These are phyloP conservation scores for Pseudogymnoascus sp. DNA, from an alignment of 2,329 filamentous ascomycete genomes.

Conservation along the genomic window DNA sequence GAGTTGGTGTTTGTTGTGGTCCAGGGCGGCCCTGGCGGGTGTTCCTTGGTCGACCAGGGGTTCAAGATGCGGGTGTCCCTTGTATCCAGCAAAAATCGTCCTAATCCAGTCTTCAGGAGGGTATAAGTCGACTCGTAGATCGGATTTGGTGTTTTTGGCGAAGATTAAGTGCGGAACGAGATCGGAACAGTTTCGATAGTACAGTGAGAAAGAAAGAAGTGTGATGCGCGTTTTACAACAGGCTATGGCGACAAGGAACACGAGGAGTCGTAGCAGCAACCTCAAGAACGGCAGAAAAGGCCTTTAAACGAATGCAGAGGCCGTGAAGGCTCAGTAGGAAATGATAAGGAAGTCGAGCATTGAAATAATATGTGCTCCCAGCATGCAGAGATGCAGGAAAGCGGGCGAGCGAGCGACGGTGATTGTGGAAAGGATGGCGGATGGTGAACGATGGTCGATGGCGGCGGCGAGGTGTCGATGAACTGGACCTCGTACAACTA, in stretches of 20 bases:
- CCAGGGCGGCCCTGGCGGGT: not conserved
- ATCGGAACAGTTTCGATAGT: not conserved
- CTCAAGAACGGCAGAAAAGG: not conserved
- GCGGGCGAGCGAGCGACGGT: slow-evolving; percentile 6
- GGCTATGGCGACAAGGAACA: not conserved
- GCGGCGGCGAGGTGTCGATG: not conserved
- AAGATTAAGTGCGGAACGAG: not conserved
- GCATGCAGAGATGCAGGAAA: slow-evolving; percentile 4
- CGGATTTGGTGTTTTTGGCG: not conserved
- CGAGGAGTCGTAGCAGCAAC: not conserved
- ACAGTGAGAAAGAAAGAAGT: not conserved
- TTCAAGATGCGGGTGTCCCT: not conserved
- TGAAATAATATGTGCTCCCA: not conserved
- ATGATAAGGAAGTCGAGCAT: not conserved
- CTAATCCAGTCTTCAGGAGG: not conserved
- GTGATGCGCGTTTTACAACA: not conserved
- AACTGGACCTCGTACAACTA: not conserved
- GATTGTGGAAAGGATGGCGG: not conserved
- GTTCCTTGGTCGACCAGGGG: slow-evolving; percentile 9
- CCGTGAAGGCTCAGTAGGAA: slow-evolving; percentile 6
- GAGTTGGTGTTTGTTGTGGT: slow-evolving; percentile 1
- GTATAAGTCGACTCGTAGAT: not conserved
- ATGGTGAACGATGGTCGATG: not conserved
- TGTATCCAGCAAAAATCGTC: not conserved
- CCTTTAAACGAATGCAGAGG: slow-evolving; percentile 7